Evolutionary conservation across 345 rosid genomes (phyloP).

Genomic region (Salix exigua): DNA sequence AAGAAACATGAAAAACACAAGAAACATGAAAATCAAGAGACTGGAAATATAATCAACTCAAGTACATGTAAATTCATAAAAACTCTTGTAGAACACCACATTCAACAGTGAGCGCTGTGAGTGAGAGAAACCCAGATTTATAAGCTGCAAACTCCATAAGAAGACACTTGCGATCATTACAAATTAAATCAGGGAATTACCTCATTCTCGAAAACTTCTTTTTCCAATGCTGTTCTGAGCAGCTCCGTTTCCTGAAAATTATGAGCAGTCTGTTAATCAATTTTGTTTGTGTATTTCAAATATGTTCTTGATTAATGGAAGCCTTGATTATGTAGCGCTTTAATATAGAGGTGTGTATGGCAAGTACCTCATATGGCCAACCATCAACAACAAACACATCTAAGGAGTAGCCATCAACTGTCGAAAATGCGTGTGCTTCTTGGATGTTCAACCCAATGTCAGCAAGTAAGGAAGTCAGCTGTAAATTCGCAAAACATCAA

Average conservation of each 20-base stretch:
- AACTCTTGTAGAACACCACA: not conserved
- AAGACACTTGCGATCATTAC: not conserved
- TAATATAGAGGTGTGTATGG: not conserved
- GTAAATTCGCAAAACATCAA: conserved; percentile 30
- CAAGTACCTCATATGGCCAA: conserved; percentile 94
- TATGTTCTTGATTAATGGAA: not conserved
- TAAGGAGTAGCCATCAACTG: conserved; percentile 84
- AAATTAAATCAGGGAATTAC: conserved; percentile 31
- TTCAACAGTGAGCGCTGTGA: no score
- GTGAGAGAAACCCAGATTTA: not conserved
- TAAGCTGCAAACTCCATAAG: not conserved
- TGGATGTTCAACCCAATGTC: conserved; percentile 93
- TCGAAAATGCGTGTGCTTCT: conserved; percentile 98
- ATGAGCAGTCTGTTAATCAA: conserved; percentile 22
- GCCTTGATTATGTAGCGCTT: not conserved
- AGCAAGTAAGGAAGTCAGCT: conserved; percentile 86
- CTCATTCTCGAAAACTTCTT: conserved; percentile 70
- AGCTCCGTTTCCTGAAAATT: conserved; percentile 65
- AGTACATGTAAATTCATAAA: not conserved
- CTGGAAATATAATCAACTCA: not conserved
- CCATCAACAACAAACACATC: conserved; percentile 99
- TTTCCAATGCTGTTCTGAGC: conserved; percentile 68
- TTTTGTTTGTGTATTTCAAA: conserved; percentile 9
- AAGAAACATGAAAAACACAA: not conserved
- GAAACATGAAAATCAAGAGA: not conserved